Evolutionary conservation across 139 green algal genomes (phyloP).

Genomic region (Chlamydomonas schloesseri): DNA sequence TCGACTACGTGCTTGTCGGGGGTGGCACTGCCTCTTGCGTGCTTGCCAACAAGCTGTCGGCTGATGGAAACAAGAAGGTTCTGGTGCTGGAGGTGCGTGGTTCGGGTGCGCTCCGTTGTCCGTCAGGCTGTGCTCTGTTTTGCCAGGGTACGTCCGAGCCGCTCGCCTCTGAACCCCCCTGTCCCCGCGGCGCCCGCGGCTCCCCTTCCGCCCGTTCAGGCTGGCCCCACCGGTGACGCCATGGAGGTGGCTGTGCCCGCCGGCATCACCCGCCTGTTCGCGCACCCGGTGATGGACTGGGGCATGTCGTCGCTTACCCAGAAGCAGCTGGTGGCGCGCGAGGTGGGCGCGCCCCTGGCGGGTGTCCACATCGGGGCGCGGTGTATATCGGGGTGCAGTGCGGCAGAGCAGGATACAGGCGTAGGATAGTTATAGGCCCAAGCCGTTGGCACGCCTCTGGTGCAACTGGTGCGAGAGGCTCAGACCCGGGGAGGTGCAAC

Average conservation of each 20-base stretch:
- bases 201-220: constrained; percentile 47
- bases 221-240: constrained; percentile 56
- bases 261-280: constrained; percentile 87
- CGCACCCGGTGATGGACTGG: constrained; percentile 86
- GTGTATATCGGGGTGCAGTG: not conserved
- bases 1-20: constrained; percentile 95
- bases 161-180: not conserved
- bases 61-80: constrained; percentile 81
- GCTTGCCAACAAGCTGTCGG: constrained; percentile 89
- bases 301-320: constrained; percentile 81
- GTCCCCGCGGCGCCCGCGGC: too few relatives aligned
- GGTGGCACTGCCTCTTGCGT: constrained; percentile 91
- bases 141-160: not conserved
- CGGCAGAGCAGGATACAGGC: too few relatives aligned
- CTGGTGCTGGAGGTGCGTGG: constrained; percentile 84
- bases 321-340: constrained; percentile 64
- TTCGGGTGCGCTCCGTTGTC: not conserved
- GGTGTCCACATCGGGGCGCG: not conserved
- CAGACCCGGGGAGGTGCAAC: too few relatives aligned
- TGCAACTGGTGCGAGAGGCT: too few relatives aligned
- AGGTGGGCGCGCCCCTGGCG: constrained; percentile 63
- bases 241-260: constrained; percentile 72
- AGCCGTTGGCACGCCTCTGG: too few relatives aligned
- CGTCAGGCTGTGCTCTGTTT: too few relatives aligned
- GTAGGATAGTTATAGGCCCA: too few relatives aligned